Conservation (phyloP, 768 basidiomycete species). For the Mycena crocata region DNA sequence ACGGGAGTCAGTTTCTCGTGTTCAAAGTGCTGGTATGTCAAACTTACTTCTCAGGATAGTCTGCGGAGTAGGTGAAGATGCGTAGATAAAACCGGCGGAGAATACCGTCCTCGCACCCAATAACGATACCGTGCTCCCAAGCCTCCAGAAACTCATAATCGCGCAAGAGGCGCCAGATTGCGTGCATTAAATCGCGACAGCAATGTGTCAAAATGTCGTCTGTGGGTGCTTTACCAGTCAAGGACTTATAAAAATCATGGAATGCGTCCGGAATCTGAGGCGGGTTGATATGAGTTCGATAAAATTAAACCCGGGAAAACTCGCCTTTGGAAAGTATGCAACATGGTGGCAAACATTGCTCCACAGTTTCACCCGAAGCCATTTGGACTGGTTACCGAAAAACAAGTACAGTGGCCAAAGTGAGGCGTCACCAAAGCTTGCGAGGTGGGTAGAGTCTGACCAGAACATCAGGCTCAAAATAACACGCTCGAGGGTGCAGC, state of each 20-base stretch:
- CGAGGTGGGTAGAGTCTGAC: too few species aligned
- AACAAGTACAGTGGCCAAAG: conserved; percentile 57
- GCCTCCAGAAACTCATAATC: conserved; percentile 40
- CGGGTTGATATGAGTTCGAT: background rate
- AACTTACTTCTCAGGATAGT: conserved; percentile 50
- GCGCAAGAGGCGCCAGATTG: conserved; percentile 41
- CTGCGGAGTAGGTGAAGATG: conserved; percentile 49
- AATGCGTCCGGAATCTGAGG: conserved; percentile 41
- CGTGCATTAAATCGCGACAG: too few species aligned
- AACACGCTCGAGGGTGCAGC: too few species aligned
- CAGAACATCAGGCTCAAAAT: too few species aligned
- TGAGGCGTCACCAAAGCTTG: conserved; percentile 48
- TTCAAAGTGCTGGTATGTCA: background rate
- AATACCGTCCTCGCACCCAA: conserved; percentile 46
- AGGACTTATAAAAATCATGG: conserved; percentile 32
- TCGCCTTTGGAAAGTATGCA: conserved; percentile 52
- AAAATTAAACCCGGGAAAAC: background rate
- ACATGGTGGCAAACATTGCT: conserved; percentile 44
- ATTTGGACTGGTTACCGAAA: conserved; percentile 57
- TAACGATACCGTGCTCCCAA: conserved; percentile 44
- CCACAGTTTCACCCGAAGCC: conserved; percentile 41
- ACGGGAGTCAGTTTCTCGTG: background rate
- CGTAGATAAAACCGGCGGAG: conserved; percentile 42
- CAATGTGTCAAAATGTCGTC: conserved; percentile 43
- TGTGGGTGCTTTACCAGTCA: conserved; percentile 16